Base-by-base conservation (phyloP, 345 rosid genomes). In the Camelina neglecta region DNA sequence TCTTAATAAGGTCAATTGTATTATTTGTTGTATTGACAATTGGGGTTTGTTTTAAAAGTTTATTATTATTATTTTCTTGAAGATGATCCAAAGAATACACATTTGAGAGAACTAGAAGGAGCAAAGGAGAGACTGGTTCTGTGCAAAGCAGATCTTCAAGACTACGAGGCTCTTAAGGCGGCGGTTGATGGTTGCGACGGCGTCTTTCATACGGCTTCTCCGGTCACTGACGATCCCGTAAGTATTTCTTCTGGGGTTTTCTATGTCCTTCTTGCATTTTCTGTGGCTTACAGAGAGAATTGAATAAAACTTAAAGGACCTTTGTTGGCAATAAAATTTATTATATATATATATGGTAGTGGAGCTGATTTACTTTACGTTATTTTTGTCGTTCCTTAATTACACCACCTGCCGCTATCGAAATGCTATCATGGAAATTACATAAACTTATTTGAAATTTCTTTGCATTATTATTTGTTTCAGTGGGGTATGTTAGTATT, bases 211-310 rank as follows among this genome's bases (percentile, higher is more conserved):
- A 83, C 97, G 55, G 99, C 99, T 59, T 95, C 97, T 60, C 99
- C 99, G 2, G 96, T 92, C 69, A 95, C 98, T 9, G 98, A 95
- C 55, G 98, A 92, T 72, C 99, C 99, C 7, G 99, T 95, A 44
- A 81, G 92, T 84, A 7, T 45, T 16, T 20, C 3, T 39, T 3
- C 20, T n/a, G 1, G 7, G 50, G 60, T 67, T 35, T 35, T 39
- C 12, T 69, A n/a, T 16, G 5, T 39, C 3, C 26, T 58, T 55
- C 65, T 44, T 18, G 29, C 31, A 77, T 11, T 63, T 71, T 77
- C 8, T 57, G 61, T 48, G 55, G 67, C 20, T 45, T 35, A 50
- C 31, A 0, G 9, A 6, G 60, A 62, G 33, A 23, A 23, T 11
- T 35, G 7, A 21, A 11, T 29, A 61, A 79, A 73, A 61, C 29